Base-by-base conservation (phyloP, 495 filamentous ascomycete species). In the Lasiosphaeria hispida region DNA sequence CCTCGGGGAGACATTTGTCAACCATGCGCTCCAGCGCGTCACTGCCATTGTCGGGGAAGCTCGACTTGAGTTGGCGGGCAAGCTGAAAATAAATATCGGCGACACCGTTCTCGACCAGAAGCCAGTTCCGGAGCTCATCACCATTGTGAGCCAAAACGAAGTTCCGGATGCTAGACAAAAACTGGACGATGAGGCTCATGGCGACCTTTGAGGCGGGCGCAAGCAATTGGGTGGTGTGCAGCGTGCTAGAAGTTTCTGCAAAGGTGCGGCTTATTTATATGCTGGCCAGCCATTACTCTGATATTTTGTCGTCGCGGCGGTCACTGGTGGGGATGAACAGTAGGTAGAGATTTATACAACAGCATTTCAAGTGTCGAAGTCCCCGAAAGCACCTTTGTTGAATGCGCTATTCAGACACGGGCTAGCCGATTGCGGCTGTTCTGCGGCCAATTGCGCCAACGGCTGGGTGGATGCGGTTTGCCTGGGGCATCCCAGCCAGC, bases 31-130 rank as follows among this genome's bases (percentile, higher is more conserved):
- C 82, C 34, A 96, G 75, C 10, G 77, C 76, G 17, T 69, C 77
- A 4, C 76, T 36, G 74, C 77, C 19, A 53, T 72, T 77, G 42
- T 71, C 63, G 14, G 75, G 79, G 64, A 82, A 91, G 7, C 69
- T 63, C 13, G 77, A 67, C 57, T 78, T 83, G 52, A 96, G 73
- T 67, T 92, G 87, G 2, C 64, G 63, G 15, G 83, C 81, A 66
- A 96, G 86, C 43, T 82, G 75, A 51, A 75, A 72, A 72, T 94
- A 95, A 10, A 85, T 77, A 4, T 82, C 77, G 4, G 84, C 76
- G 15, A 75, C 64, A 55, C 69, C 65, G 10, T 70, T 72, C 47
- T 77, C 77, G 38, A 78, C 76, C 23, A 69, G 69, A 35, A 80
- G 66, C 74, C 75, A 77, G 59, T 70, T 69, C 55, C 74, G 67